phyloP scores from a whole-genome alignment of 2,329 filamentous ascomycete genomes.

The Claviceps digitariae region DNA sequence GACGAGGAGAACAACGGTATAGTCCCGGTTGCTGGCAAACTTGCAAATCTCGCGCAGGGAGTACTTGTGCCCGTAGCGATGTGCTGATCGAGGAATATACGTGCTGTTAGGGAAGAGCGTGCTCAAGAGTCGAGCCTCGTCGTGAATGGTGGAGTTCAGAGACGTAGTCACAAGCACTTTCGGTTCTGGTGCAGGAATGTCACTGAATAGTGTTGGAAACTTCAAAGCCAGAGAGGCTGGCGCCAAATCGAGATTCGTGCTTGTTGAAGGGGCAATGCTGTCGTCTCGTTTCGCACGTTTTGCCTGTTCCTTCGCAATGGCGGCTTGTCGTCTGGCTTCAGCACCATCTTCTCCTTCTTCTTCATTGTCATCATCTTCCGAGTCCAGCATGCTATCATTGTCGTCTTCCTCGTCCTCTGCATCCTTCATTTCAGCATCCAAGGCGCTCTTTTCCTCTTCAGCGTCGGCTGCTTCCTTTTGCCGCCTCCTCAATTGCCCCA shows the following conservation, averaged over 20 bases:
- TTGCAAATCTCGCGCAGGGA: slow-evolving; percentile 79
- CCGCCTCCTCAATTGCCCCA: slow-evolving; percentile 44
- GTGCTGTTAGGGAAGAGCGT: slow-evolving; percentile 73
- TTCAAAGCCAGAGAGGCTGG: slow-evolving; percentile 45
- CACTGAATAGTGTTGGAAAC: slow-evolving; percentile 49
- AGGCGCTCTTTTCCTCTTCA: slow-evolving; percentile 30
- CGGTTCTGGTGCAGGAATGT: slow-evolving; percentile 46
- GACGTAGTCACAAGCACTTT: slow-evolving; percentile 90
- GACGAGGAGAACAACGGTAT: slow-evolving; percentile 71
- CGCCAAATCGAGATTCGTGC: slow-evolving; percentile 50
- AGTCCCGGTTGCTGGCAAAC: slow-evolving; percentile 71
- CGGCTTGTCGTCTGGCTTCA: slow-evolving; percentile 29
- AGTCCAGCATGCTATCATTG: slow-evolving; percentile 69
- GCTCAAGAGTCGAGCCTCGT: slow-evolving; percentile 65
- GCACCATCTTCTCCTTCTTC: slow-evolving; percentile 39
- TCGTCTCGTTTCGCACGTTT: slow-evolving; percentile 32
- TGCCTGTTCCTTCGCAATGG: slow-evolving; percentile 29
- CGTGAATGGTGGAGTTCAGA: slow-evolving; percentile 76
- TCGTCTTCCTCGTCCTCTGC: slow-evolving; percentile 41
- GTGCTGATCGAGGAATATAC: slow-evolving; percentile 76
- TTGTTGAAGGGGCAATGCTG: slow-evolving; percentile 44
- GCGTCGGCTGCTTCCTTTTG: slow-evolving; percentile 41
- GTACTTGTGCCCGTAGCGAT: slow-evolving; percentile 81
- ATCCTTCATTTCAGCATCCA: slow-evolving; percentile 27
- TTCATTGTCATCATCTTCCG: slow-evolving; percentile 42